Evolutionary conservation across 768 basidiomycete genomes (phyloP), one percentile per base, ranked within the genome.

Genomic region (Kwoniella bestiolae): DNA sequence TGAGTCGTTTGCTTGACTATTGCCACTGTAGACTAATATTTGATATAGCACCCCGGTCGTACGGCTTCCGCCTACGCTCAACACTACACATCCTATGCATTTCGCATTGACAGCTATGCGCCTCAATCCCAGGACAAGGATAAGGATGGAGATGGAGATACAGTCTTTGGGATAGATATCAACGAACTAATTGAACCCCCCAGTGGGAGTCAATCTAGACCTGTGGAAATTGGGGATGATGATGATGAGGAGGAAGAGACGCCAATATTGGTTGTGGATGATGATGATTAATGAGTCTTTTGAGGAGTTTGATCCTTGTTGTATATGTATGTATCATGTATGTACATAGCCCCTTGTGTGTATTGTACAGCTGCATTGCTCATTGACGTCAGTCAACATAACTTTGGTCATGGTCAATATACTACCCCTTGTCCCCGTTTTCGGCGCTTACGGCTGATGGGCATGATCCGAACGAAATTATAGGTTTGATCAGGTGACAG

Each of bases 31-130:
- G 25, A n/a, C 21, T 6, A 23, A 45, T 26, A 49, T 3, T 34
- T 41, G 12, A n/a, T 21, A 3, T 35, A 61, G 60, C 41, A 62
- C 25, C 57, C 57, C 4, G 21, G 12, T 18, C 49, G 65, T 3
- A 60, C 57, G 7, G 65, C 58, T 4, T 21, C 26, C 6, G 66
- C 60, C 3, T 67, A 62, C 26, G 50, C 53, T 16, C 21, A 60
- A 45, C 59, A 61, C 29, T 61, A 66, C 31, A 41, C 26, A 5
- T 18, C 46, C 3, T 46, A 63, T 47, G 31, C 53, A 32, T 29
- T 31, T 21, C 52, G 62, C 23, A 63, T 63, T 23, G 52, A 63
- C 28, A 47, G 31, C 18, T 63, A 56, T 25, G 34, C 34, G 23
- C 52, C 52, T 9, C 5, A 21, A 29, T n/a, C 9, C 38, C 38